Evolutionary conservation across 129 eudicot genomes (phyloP), one percentile per base, ranked within the genome.

Genomic region (Pulicaria dysenterica): DNA sequence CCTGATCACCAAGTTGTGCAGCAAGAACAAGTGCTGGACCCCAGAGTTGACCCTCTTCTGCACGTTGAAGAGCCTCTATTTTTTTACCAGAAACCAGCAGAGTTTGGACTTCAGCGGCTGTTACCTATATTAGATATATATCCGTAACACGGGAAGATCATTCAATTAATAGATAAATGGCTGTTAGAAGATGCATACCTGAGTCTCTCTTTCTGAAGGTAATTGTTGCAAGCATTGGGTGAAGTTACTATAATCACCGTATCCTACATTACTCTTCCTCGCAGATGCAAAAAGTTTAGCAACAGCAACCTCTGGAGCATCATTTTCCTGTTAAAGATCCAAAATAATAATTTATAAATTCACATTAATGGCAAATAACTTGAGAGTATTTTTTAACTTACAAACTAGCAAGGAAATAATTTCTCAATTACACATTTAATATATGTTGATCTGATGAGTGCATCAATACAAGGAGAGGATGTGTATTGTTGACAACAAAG

Each of bases 1-100:
- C 99, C 92, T 94, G 97, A 63, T 94, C 91, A 63, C 99, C 97
- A 75, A 94, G 97, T 86, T 90, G 92, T 58, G 91, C 96, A 49
- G 99, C 96, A 82, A 94, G 96, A 72, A 94, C 86, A 72, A 94
- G 96, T 58, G 99, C 99, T 38, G 92, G 92, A 8, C 92, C 97
- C 99, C 99, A 94, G 70, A 87, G 56, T 62, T 94, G 97, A 75
- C 99, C 99, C 79, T 90, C 89, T 60, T 87, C 91, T 69, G 99
- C 99, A 83, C 86, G 62, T 46, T 73, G 80, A 60, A 94, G 77
- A 76, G 99, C 99, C 59, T 94, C 99, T 76, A 65, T 82, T 81
- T 84, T 90, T 72, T 83, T 94, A 69, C 99, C 99, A 81, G 93
- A 85, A 64, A 94, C 91, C 76, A 94, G 83, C 74, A 94, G 97